phyloP scores from a whole-genome alignment of 805 yeast genomes.

The Lachancea sp. region DNA sequence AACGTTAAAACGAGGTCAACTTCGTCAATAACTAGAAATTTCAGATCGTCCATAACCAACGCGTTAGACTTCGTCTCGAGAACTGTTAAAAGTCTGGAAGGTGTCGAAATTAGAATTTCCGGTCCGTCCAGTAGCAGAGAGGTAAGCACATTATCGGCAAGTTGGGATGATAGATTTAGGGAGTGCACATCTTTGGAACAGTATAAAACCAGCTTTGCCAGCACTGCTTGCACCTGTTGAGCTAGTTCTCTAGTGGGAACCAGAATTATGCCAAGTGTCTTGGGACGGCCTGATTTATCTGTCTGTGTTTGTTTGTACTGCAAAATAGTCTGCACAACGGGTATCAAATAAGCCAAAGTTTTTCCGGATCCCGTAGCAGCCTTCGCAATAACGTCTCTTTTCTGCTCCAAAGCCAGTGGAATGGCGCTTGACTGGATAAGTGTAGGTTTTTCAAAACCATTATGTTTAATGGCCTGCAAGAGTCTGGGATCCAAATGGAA shows the following conservation, averaged over 20 bases:
- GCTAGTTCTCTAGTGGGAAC: constrained; percentile 94
- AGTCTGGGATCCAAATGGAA: constrained; percentile 79
- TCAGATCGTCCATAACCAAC: constrained; percentile 50
- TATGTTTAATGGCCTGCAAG: constrained; percentile 71
- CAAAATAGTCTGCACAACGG: constrained; percentile 74
- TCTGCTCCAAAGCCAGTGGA: constrained; percentile 83
- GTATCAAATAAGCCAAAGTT: constrained; percentile 84
- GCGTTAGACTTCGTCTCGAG: constrained; percentile 42
- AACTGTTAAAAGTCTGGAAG: constrained; percentile 60
- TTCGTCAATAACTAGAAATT: constrained; percentile 83
- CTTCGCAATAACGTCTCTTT: constrained; percentile 85
- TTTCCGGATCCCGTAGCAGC: constrained; percentile 97
- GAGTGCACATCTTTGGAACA: constrained; percentile 60
- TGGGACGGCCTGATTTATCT: constrained; percentile 16
- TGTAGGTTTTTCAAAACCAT: constrained; percentile 83
- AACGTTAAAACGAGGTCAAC: constrained; percentile 86
- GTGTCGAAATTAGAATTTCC: constrained; percentile 80
- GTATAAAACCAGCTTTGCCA: constrained; percentile 60
- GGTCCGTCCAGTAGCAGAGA: constrained; percentile 71
- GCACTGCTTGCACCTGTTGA: constrained; percentile 69
- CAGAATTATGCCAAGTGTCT: constrained; percentile 57
- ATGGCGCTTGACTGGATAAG: constrained; percentile 87
- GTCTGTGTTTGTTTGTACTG: constrained; percentile 32
- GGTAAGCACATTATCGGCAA: constrained; percentile 62
- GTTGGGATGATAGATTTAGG: constrained; percentile 53